Conservation (phyloP, 768 basidiomycete genomes). For the Trametes cubensis region DNA sequence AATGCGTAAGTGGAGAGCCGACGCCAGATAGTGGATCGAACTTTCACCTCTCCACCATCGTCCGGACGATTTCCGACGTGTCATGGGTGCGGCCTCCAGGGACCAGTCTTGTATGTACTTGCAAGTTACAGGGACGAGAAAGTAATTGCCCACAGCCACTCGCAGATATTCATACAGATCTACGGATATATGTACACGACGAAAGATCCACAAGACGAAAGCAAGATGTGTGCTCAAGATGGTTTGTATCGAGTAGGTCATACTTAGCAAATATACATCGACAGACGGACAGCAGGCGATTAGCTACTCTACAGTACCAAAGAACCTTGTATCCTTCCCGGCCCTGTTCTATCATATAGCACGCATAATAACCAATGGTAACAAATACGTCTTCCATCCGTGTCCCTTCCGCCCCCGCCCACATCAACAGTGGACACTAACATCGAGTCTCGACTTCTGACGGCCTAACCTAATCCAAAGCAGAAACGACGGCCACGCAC, state of each 20-base stretch:
- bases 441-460: too few relatives aligned
- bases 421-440: background rate
- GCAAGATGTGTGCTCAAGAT: background rate
- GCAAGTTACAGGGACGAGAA: too few relatives aligned
- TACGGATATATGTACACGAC: too few relatives aligned
- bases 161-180: too few relatives aligned
- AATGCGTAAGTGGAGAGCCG: background rate
- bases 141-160: too few relatives aligned
- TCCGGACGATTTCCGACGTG: conserved; percentile 6
- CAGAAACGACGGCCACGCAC: too few relatives aligned
- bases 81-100: background rate
- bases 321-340: conserved; percentile 1
- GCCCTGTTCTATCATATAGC: conserved; percentile 18
- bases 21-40: background rate
- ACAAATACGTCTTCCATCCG: background rate
- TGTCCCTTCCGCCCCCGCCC: background rate
- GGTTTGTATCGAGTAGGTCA: background rate
- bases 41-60: background rate
- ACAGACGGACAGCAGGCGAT: conserved; percentile 7
- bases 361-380: background rate
- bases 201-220: background rate
- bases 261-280: conserved; percentile 10
- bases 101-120: too few relatives aligned
- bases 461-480: too few relatives aligned
- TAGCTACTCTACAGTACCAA: conserved; percentile 19